Conservation (phyloP, 78 protist genomes). For the Dictyostelium firmibasis region DNA sequence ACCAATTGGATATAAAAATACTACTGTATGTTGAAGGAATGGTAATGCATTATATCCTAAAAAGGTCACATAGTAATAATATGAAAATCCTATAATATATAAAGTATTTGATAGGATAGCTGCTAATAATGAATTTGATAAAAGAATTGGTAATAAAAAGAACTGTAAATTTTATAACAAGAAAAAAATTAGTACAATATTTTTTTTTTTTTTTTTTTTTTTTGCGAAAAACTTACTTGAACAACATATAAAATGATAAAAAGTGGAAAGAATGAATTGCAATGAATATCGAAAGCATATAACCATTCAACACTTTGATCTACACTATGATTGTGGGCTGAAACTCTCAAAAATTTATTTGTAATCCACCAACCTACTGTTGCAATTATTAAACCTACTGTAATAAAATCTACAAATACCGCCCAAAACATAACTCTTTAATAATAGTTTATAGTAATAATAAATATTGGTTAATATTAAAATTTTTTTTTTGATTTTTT, state of each 20-base stretch:
- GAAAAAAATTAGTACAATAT: neutral
- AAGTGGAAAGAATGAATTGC: conserved; percentile 95
- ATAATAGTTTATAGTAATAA: neutral
- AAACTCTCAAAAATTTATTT: conserved; percentile 66
- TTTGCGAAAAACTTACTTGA: conserved; percentile 75
- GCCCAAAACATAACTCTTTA: conserved; percentile 76
- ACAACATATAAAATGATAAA: conserved; percentile 85
- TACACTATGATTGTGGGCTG: conserved; percentile 80
- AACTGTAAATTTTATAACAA: neutral
- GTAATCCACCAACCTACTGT: conserved; percentile 83
- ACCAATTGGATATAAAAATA: conserved; percentile 85
- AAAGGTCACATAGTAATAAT: conserved; percentile 95
- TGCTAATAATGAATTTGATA: conserved; percentile 66
- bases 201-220: neutral
- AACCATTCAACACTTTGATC: conserved; percentile 94
- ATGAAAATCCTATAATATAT: conserved; percentile 80
- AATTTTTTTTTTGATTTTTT: no score
- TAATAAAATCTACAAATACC: conserved; percentile 86
- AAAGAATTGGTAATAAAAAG: conserved; percentile 81
- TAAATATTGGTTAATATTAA: neutral
- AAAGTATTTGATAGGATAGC: conserved; percentile 84
- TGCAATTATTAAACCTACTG: conserved; percentile 81
- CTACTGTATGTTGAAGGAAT: conserved; percentile 77
- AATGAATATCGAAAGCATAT: conserved; percentile 97
- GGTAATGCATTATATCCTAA: conserved; percentile 93